Percentiles rank a stretch among this genome's conserved stretches.
phyloP scores from a whole-genome alignment of 306 rosid genomes.

The Vachellia pachyceras region DNA sequence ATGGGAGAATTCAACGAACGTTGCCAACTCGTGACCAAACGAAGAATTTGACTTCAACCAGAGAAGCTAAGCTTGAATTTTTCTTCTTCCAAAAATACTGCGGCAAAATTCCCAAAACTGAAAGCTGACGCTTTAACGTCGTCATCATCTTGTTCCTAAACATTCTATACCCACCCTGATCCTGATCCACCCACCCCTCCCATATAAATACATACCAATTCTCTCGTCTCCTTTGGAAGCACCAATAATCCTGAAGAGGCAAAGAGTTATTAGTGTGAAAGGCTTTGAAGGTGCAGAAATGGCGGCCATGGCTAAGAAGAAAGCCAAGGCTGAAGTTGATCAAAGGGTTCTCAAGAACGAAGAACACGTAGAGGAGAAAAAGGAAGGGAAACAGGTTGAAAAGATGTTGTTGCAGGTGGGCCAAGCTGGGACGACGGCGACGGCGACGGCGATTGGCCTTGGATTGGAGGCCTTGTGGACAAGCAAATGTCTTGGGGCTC shows the following conservation, averaged over 20 bases:
- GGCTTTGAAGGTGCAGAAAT: not conserved
- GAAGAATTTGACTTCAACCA: not conserved
- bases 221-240: not conserved
- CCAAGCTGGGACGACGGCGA: conserved; percentile 39
- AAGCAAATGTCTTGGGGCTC: conserved; percentile 74
- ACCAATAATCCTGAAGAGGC: not conserved
- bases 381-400: conserved; percentile 23
- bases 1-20: not conserved
- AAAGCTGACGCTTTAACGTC: not conserved
- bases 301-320: conserved; percentile 40
- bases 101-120: not conserved
- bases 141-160: not conserved
- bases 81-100: not conserved
- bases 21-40: not conserved
- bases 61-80: too few relatives aligned
- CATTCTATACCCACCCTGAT: not conserved
- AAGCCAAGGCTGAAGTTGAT: too few relatives aligned
- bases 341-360: too few relatives aligned
- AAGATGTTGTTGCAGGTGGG: not conserved
- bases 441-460: too few relatives aligned
- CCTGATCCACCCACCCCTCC: too few relatives aligned
- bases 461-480: conserved; percentile 35
- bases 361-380: not conserved
- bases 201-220: not conserved
- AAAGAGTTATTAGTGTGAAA: not conserved